These are phyloP conservation scores for Echites panduratus DNA, from an alignment of 257 asterid species.

Conservation along the genomic window DNA sequence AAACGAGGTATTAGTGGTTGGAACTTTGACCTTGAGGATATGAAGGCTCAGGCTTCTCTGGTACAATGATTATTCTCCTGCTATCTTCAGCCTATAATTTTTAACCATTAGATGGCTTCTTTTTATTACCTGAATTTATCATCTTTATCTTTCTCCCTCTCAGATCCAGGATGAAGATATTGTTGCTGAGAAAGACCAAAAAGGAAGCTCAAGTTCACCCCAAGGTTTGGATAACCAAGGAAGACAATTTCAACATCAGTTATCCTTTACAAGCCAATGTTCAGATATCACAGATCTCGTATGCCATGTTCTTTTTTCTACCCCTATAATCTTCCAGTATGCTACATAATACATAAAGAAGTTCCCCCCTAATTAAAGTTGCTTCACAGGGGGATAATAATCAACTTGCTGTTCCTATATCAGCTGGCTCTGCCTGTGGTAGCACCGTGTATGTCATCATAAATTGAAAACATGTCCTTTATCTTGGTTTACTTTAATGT, in stretches of 20 bases:
- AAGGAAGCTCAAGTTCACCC: slow-evolving; percentile 26
- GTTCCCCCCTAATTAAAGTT: slow-evolving; percentile 24
- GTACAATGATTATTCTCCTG: slow-evolving; percentile 22
- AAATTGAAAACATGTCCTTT: slow-evolving; percentile 10
- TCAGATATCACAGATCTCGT: slow-evolving; percentile 69
- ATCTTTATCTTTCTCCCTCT: slow-evolving; percentile 15
- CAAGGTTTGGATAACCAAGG: slow-evolving; percentile 30
- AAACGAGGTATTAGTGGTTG: slow-evolving; percentile 68
- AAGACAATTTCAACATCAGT: slow-evolving; percentile 48
- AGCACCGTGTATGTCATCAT: slow-evolving; percentile 47
- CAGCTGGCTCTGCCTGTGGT: slow-evolving; percentile 31
- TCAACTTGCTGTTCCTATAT: slow-evolving; percentile 37
- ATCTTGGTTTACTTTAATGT: neutral
- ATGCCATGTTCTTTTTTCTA: slow-evolving; percentile 24
- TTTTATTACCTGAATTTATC: neutral
- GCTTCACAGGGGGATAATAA: slow-evolving; percentile 67
- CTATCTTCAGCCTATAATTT: slow-evolving; percentile 6
- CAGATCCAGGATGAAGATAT: slow-evolving; percentile 82
- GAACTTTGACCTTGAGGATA: slow-evolving; percentile 62
- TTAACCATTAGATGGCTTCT: neutral
- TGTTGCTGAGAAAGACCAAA: slow-evolving; percentile 54
- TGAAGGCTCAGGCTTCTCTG: slow-evolving; percentile 65
- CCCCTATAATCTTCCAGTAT: neutral
- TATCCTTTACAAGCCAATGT: slow-evolving; percentile 58
- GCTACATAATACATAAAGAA: neutral